Evolutionary conservation across 164 flowering plant species (phyloP).

Genomic region (Liquidambar formosana): DNA sequence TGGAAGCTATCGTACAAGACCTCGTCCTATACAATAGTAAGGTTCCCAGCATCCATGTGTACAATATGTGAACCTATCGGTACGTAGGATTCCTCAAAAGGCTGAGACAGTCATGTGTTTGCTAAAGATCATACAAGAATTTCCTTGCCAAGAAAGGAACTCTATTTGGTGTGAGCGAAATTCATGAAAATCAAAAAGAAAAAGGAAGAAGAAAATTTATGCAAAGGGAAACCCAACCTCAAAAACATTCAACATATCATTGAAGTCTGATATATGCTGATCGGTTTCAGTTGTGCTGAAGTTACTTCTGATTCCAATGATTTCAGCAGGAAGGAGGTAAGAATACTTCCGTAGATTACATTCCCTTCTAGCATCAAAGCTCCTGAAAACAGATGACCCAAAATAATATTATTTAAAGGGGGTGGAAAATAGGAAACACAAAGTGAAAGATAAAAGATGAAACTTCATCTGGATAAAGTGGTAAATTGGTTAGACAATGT

Average conservation of each 20-base stretch:
- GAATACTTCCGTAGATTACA: constrained; percentile 74
- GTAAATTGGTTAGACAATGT: too few species aligned
- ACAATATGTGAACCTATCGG: not conserved
- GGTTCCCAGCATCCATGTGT: not conserved
- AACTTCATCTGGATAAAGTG: not conserved
- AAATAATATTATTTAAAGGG: not conserved
- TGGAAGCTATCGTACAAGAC: not conserved
- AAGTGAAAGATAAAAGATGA: not conserved
- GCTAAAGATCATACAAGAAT: not conserved
- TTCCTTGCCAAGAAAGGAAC: not conserved
- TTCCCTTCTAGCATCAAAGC: constrained; percentile 89
- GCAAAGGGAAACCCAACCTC: constrained; percentile 49
- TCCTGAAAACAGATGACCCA: constrained; percentile 36
- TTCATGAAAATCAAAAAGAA: too few species aligned
- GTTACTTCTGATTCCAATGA: constrained; percentile 65
- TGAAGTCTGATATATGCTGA: constrained; percentile 67
- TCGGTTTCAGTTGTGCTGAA: constrained; percentile 47
- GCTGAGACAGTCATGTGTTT: not conserved
- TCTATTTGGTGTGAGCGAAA: not conserved
- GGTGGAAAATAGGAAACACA: not conserved
- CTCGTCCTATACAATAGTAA: not conserved
- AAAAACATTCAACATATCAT: constrained; percentile 57
- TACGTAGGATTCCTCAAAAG: not conserved
- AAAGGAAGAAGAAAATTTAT: not conserved
- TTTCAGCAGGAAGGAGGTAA: constrained; percentile 81